phyloP scores from a whole-genome alignment of 306 rosid species.

The Heteromeles arbutifolia region DNA sequence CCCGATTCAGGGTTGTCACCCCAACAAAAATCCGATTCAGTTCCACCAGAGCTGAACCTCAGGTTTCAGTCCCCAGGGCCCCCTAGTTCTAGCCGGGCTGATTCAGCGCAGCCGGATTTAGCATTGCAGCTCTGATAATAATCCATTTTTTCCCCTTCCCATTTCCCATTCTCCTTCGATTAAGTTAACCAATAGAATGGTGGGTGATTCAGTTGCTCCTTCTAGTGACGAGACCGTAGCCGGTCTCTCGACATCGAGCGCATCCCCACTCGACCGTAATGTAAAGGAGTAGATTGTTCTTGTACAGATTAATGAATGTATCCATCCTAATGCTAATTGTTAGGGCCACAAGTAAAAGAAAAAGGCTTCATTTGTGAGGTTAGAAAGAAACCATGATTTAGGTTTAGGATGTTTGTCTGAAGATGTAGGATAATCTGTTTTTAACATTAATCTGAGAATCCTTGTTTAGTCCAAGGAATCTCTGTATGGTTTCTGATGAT shows the following conservation, averaged over 20 bases:
- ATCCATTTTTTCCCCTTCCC: background rate
- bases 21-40: constrained; percentile 34
- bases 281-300: constrained; percentile 33
- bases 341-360: constrained; percentile 25
- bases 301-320: constrained; percentile 52
- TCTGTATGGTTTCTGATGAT: constrained; percentile 4
- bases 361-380: constrained; percentile 27
- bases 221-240: constrained; percentile 19
- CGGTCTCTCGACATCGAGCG: constrained; percentile 14
- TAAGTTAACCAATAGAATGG: constrained; percentile 43
- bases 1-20: constrained; percentile 18
- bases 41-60: constrained; percentile 57
- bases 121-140: constrained; percentile 58
- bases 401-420: constrained; percentile 1
- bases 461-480: constrained; percentile 5
- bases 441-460: constrained; percentile 2
- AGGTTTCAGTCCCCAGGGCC: constrained; percentile 61
- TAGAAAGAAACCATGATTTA: constrained; percentile 12
- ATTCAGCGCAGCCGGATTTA: constrained; percentile 56
- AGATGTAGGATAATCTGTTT: background rate
- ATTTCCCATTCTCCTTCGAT: constrained; percentile 14
- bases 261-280: constrained; percentile 28
- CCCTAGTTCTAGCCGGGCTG: constrained; percentile 51
- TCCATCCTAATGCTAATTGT: constrained; percentile 20
- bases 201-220: constrained; percentile 30